A percentile compares a stretch with the other conserved stretches of the same genome.
phyloP scores from a whole-genome alignment of 129 eudicot genomes.

The Logfia minima region DNA sequence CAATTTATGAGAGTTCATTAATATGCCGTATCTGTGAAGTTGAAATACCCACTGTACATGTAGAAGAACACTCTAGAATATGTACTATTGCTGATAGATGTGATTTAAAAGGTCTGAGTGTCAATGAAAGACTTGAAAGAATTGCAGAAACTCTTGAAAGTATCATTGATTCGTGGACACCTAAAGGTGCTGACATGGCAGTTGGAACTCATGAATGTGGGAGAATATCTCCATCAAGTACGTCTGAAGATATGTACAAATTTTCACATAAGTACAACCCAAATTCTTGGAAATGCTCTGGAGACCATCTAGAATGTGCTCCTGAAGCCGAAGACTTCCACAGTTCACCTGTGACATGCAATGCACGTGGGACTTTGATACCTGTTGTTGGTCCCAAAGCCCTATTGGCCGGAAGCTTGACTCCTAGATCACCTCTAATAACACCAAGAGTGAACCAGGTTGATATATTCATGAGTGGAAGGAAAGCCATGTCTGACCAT shows the following conservation, averaged over 20 bases:
- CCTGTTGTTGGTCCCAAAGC: slow-evolving; percentile 50
- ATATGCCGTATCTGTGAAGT: slow-evolving; percentile 91
- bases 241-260: not conserved
- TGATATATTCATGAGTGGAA: slow-evolving; percentile 61
- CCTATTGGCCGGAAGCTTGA: slow-evolving; percentile 72
- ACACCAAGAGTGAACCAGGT: slow-evolving; percentile 85
- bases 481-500: slow-evolving; percentile 62
- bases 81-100: slow-evolving; percentile 98
- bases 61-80: slow-evolving; percentile 96
- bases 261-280: slow-evolving; percentile 11
- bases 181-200: slow-evolving; percentile 52
- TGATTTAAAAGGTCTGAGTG: slow-evolving; percentile 84
- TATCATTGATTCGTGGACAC: slow-evolving; percentile 77
- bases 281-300: slow-evolving; percentile 44
- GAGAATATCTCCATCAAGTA: slow-evolving; percentile 7
- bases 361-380: slow-evolving; percentile 42
- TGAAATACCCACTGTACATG: slow-evolving; percentile 83
- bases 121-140: slow-evolving; percentile 82
- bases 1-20: slow-evolving; percentile 59
- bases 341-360: slow-evolving; percentile 41
- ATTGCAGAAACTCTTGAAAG: slow-evolving; percentile 85
- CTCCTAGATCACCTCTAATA: slow-evolving; percentile 86
- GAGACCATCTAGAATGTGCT: slow-evolving; percentile 53
- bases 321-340: slow-evolving; percentile 55
- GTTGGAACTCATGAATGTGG: slow-evolving; percentile 36